Base-by-base conservation (phyloP, 2,329 filamentous ascomycete species). In the Sporothrix mexicana region DNA sequence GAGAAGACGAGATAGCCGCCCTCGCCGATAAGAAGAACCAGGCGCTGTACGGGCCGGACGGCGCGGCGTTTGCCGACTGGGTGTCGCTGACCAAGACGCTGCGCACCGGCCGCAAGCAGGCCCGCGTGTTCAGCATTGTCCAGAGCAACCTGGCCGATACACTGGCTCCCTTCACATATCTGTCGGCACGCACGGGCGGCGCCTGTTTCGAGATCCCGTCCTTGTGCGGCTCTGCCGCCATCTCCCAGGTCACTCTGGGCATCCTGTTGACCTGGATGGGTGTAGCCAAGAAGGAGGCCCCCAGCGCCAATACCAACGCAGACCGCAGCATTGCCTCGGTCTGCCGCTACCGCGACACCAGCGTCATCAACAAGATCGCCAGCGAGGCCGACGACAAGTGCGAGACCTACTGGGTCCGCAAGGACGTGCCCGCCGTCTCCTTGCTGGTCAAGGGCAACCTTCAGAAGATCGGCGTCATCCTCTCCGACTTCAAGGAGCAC, bases 221-320 rank as follows among this genome's bases (percentile, higher is more conserved):
- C 2, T 4, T 1, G 4, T 74, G 73, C 12, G 20, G 20, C 3
- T 70, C 80, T 0, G 73, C 77, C 1, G 74, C 73, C 36, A 84
- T 86, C 70, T 82, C 84, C 0, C 79, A 80, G 73, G 72, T 84
- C 36, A 85, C 84, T 0, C 74, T 85, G 0, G 78, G 79, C n/a
- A 72, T 85, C 0, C 77, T 85, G 3, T 75, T 85, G 23, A 77
- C 81, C 0, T 85, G 84, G 83, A 85, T 85, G 83, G 81, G 83
- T 10, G 78, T 80, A 0, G 77, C 75, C 25, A 80, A 79, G 74
- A 73, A 76, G 67, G 74, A 69, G 67, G 59, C 67, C 9, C 7
- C 67, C 67, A 36, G 3, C 67, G 15, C 73, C 13, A 72, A 62
- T 3, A 71, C 67, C n/a, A 20, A 51, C 17, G 9, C 36, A 17